Conservation (phyloP, 2,329 filamentous ascomycete species). For the Rhexocercosporidium sp. region DNA sequence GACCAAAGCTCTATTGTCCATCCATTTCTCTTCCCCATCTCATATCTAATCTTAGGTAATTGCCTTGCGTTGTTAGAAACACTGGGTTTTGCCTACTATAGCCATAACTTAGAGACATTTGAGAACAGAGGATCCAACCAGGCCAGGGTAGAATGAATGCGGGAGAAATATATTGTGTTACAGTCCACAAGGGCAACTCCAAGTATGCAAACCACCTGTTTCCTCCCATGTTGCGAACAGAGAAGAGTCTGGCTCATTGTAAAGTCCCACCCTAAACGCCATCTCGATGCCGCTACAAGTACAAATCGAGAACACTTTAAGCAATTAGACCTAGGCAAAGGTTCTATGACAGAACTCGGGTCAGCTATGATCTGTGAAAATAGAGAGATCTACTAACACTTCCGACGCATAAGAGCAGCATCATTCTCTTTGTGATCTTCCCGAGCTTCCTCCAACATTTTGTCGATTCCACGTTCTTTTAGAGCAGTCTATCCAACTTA, state of each 20-base stretch:
- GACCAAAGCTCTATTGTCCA: too few species aligned
- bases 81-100: not conserved
- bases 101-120: not conserved
- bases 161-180: not conserved
- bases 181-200: not conserved
- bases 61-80: not conserved
- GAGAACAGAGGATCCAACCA: not conserved
- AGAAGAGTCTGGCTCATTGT: not conserved
- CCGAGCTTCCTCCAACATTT: conserved; percentile 87
- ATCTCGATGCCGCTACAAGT: conserved; percentile 4
- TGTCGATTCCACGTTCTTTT: conserved; percentile 89
- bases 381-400: conserved; percentile 38
- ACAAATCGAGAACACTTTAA: not conserved
- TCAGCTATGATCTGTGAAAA: not conserved
- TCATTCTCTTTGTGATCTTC: conserved; percentile 92
- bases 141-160: not conserved
- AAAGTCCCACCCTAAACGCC: not conserved
- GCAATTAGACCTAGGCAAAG: not conserved
- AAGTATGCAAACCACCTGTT: not conserved
- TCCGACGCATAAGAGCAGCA: conserved; percentile 64
- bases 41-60: too few species aligned
- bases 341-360: not conserved
- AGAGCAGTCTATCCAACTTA: conserved; percentile 69
- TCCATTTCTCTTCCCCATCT: too few species aligned
- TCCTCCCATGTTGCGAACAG: too few species aligned